A percentile compares a stretch with the other conserved stretches of the same genome.
Evolutionary conservation across 352 stramenopile species (phyloP).

Genomic region (Pythium apleroticum): DNA sequence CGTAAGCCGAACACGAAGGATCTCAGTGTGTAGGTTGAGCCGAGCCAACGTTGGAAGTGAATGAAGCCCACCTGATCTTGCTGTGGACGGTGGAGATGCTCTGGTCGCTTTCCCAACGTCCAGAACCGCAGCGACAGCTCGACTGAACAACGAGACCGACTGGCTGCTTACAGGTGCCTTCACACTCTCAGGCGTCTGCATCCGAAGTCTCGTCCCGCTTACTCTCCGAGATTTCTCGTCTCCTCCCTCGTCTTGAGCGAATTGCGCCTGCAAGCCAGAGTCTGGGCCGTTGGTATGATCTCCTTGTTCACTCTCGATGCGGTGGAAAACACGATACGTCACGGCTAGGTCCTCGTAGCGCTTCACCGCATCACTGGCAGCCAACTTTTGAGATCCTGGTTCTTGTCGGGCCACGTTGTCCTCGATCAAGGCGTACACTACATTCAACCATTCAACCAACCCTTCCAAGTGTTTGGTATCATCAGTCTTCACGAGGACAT

Average conservation of each 20-base stretch:
- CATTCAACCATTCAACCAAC: background rate
- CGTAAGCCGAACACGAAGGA: slow-evolving; percentile 42
- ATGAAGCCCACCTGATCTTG: background rate
- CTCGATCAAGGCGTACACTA: background rate
- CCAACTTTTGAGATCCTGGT: background rate
- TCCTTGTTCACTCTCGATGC: background rate
- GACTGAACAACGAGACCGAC: background rate
- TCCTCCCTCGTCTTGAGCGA: background rate
- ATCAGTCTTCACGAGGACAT: background rate
- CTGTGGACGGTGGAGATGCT: background rate
- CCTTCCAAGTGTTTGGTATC: background rate
- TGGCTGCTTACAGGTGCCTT: background rate
- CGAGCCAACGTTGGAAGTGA: slow-evolving; percentile 9
- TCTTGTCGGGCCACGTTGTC: background rate
- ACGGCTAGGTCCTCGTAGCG: background rate
- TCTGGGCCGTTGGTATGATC: background rate
- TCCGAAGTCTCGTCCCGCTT: slow-evolving; percentile 10
- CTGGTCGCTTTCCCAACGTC: background rate
- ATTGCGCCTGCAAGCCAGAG: background rate
- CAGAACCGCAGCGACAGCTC: background rate
- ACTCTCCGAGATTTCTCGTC: slow-evolving; percentile 1
- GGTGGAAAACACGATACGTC: background rate
- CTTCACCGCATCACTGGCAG: background rate
- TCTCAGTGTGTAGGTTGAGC: slow-evolving; percentile 22
- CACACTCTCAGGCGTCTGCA: slow-evolving; percentile 3